Conservation (phyloP, 2,329 filamentous ascomycete species). For the Bipolaris bicolor region DNA sequence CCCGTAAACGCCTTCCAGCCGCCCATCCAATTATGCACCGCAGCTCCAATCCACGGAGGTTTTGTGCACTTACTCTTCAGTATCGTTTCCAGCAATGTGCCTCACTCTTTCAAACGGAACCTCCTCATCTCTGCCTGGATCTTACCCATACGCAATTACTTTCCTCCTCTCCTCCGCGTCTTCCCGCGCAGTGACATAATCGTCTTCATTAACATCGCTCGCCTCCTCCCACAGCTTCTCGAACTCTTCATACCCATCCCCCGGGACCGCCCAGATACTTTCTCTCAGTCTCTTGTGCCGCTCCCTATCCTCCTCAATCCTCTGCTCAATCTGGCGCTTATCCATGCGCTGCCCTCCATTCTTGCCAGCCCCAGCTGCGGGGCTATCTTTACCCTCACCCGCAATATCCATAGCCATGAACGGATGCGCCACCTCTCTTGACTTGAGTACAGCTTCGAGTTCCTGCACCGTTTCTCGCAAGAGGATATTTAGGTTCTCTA, state of each 20-base stretch:
- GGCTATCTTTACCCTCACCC: conserved; percentile 17
- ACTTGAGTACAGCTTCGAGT: conserved; percentile 82
- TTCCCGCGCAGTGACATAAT: conserved; percentile 76
- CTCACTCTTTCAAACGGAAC: background rate
- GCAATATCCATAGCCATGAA: conserved; percentile 20
- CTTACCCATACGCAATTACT: conserved; percentile 51
- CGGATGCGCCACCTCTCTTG: conserved; percentile 65
- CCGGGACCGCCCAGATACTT: conserved; percentile 87
- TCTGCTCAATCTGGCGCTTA: conserved; percentile 89
- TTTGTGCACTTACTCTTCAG: background rate
- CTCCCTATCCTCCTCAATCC: conserved; percentile 96
- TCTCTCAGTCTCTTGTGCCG: conserved; percentile 90
- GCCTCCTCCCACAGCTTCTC: conserved; percentile 84
- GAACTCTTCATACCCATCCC: conserved; percentile 69
- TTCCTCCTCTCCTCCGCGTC: conserved; percentile 66
- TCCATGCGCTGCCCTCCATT: conserved; percentile 65
- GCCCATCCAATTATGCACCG: background rate
- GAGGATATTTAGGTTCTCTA: conserved; percentile 74
- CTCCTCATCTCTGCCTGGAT: background rate
- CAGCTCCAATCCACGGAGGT: background rate
- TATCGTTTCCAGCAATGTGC: background rate
- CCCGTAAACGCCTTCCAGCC: conserved; percentile 4
- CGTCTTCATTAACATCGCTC: conserved; percentile 86
- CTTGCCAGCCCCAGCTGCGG: conserved; percentile 10
- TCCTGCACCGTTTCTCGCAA: conserved; percentile 75